phyloP scores from a whole-genome alignment of 345 rosid genomes.

The Cardamine resedifolia region DNA sequence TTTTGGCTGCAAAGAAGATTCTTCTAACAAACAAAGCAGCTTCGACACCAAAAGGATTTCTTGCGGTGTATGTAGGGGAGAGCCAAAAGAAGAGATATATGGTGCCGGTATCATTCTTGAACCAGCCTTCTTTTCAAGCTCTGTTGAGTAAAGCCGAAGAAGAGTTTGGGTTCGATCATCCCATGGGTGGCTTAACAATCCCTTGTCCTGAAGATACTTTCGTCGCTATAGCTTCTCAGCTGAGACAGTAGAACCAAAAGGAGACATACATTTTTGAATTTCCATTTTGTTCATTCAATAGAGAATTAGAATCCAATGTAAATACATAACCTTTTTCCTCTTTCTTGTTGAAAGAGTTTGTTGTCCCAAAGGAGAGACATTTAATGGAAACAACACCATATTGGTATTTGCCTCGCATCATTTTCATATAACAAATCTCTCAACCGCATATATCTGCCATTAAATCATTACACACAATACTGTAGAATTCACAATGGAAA shows the following conservation, averaged over 20 bases:
- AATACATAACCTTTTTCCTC: neutral
- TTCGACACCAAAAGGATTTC: conserved; percentile 38
- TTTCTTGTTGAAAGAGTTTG: conserved; percentile 11
- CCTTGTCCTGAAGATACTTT: conserved; percentile 49
- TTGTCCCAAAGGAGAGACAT: neutral
- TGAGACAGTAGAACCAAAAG: neutral
- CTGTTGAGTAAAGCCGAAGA: conserved; percentile 47
- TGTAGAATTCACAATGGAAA: neutral
- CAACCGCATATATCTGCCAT: neutral
- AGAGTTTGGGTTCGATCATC: conserved; percentile 48
- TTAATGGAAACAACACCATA: neutral
- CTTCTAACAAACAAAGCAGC: neutral
- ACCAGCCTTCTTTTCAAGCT: conserved; percentile 42
- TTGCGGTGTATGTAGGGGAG: conserved; percentile 51
- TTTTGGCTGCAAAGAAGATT: conserved; percentile 10
- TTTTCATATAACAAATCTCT: neutral
- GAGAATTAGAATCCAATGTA: neutral
- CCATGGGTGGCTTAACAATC: conserved; percentile 49
- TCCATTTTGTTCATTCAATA: neutral
- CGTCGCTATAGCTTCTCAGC: conserved; percentile 2
- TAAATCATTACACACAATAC: neutral
- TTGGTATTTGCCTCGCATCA: neutral
- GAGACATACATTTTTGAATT: neutral
- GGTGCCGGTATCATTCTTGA: conserved; percentile 42
- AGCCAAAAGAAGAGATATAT: conserved; percentile 38